Base-by-base conservation (phyloP, 345 rosid genomes). In the Rubroshorea leprosula region DNA sequence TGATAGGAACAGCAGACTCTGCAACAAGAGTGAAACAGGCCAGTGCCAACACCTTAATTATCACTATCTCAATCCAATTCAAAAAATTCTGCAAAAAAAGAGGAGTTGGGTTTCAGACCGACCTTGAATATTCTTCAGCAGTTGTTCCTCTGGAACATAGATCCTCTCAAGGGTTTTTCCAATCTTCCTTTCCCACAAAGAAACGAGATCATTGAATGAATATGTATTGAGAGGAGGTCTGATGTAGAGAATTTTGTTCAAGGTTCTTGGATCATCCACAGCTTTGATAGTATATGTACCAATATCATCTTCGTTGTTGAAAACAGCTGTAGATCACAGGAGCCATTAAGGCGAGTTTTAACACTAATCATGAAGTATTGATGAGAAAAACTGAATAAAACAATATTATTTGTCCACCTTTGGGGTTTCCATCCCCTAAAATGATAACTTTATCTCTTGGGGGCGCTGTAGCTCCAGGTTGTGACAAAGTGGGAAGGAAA, bases 181-280 rank as follows among this genome's bases (percentile, higher is more conserved):
- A 15, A 84, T 82, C 67, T 78, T 87, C 71, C 71, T 80, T 76
- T 87, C 95, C 95, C 91, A 87, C 68, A 84, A 25, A 24, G 82
- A 64, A 4, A 80, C 75, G 4, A 84, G 63, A 6, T 87, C 83
- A 39, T 80, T 78, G 69, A 78, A 76, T 0, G 89, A 75, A 66
- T 65, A 62, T 5, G 63, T 70, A 69, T 86, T 83, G 64, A 49
- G 67, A 1, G 83, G 80, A 35, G 88, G 90, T 55, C 67, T 67
- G 24, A 84, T 57, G 67, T 68, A 76, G 38, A 87, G 51, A 49
- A 63, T 68, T 69, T 80, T 84, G 76, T 84, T 80, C 64, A 82
- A 47, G 18, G 95, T 82, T 58, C 79, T 68, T 0, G 83, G 80
- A 24, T 83, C 94, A 66, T 83, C 85, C 24, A 73, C 76, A 0